Evolutionary conservation across 1,284 basidiomycete species (phyloP).

Genomic region (Fomes fomentarius): DNA sequence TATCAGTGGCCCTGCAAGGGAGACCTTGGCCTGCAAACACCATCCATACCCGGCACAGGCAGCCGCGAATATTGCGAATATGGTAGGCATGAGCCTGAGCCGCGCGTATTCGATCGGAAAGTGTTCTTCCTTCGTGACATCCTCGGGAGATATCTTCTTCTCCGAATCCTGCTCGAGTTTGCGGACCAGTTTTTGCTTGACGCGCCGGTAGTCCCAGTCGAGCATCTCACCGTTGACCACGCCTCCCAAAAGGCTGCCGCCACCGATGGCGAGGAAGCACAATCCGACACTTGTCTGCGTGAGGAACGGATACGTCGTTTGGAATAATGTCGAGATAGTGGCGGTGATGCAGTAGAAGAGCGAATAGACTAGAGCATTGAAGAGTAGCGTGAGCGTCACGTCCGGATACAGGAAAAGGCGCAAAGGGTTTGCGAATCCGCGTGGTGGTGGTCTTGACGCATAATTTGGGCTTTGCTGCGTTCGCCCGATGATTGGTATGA

Average conservation of each 20-base stretch:
- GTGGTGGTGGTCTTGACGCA: constrained; percentile 35
- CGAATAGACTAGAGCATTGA: constrained; percentile 60
- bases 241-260: constrained; percentile 56
- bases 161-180: constrained; percentile 28
- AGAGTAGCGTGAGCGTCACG: constrained; percentile 62
- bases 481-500: constrained; percentile 58
- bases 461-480: constrained; percentile 19
- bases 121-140: constrained; percentile 38
- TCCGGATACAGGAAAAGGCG: constrained; percentile 60
- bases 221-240: constrained; percentile 53
- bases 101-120: constrained; percentile 65
- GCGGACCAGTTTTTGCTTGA: constrained; percentile 37
- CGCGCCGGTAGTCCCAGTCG: constrained; percentile 55
- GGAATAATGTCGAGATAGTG: constrained; percentile 67
- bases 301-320: constrained; percentile 59
- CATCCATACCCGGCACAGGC: constrained; percentile 66
- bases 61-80: constrained; percentile 43
- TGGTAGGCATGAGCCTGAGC: constrained; percentile 46
- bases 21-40: constrained; percentile 53
- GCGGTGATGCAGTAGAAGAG: constrained; percentile 69
- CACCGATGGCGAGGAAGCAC: constrained; percentile 71
- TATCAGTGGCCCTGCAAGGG: constrained; percentile 60
- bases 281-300: constrained; percentile 67
- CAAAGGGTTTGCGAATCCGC: constrained; percentile 58
- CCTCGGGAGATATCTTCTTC: constrained; percentile 26